Evolutionary conservation across 176 grass and related monocot species (phyloP), one percentile per base, ranked within the genome.

Genomic region (Oryza meyeriana): DNA sequence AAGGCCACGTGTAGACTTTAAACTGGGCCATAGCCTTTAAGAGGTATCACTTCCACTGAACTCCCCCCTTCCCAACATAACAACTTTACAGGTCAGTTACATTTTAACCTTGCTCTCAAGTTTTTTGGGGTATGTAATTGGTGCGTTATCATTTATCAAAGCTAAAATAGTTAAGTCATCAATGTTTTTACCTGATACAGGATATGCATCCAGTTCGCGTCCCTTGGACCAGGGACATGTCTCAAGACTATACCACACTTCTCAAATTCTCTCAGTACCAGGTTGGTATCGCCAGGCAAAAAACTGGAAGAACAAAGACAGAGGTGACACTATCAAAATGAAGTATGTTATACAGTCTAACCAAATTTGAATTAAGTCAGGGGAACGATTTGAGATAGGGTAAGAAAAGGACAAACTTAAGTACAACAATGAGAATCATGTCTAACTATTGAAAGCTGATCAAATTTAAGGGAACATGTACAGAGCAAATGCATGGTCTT

Each of bases 131-230:
- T 20, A 67, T 61, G 14, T 1, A 85, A 57, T 57, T 2, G 7
- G 12, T 30, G 47, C 33, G 68, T 41, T 40, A 55, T 44, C 50
- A 22, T 55, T 55, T 25, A 59, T 10, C 20, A 80, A 35, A 76
- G 20, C 18, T 62, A 20, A 82, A 67, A 86, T 27, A 85, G 12
- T 77, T 36, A 9, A 48, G 34, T 28, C 32, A 18, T 47, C 20
- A 36, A 42, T 34, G 50, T 35, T 80, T 35, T 80, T 86, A 95
- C 96, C 96, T 89, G 89, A 79, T 93, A 99, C 66, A 95, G 84
- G 34, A 92, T 88, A 88, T 99, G 89, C 82, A 95, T 90, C 93
- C 96, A 98, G 73, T 95, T 99, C 4, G 85, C 90, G 83, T 95
- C 82, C 82, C 81, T 91, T 79, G 96, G 91, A 74, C 96, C 96